Evolutionary conservation across 1,139 yeast species (phyloP).

Genomic region (Zygosaccharomyces pseudobailii): DNA sequence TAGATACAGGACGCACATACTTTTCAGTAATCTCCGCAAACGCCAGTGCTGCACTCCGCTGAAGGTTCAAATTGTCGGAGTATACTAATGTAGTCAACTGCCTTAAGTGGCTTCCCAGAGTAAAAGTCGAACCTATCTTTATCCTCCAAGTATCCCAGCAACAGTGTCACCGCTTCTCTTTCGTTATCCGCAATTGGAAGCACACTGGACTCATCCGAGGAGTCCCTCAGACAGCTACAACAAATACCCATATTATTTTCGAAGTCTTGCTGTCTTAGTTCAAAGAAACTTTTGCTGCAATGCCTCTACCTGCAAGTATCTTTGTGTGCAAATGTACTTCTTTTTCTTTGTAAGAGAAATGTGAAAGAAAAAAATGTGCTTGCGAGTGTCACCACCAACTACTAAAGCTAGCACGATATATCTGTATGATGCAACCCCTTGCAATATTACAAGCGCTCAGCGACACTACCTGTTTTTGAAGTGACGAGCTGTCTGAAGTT

Average conservation of each 20-base stretch:
- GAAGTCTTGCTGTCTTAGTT: neutral
- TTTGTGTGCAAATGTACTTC: neutral
- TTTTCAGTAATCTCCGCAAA: slow-evolving; percentile 98
- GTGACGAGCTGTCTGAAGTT: neutral
- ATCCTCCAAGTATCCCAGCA: slow-evolving; percentile 84
- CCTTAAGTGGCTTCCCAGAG: slow-evolving; percentile 83
- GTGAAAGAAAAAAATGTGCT: neutral
- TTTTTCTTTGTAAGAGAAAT: neutral
- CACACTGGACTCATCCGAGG: slow-evolving; percentile 52
- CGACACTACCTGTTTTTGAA: neutral
- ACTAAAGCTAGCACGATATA: neutral
- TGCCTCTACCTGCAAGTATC: neutral
- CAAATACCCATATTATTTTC: slow-evolving; percentile 53
- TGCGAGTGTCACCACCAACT: neutral
- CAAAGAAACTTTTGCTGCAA: neutral
- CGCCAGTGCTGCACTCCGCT: slow-evolving; percentile 96
- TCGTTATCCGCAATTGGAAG: slow-evolving; percentile 95
- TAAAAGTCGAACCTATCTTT: slow-evolving; percentile 66
- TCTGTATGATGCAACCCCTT: neutral
- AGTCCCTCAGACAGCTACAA: slow-evolving; percentile 52
- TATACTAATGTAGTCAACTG: slow-evolving; percentile 89
- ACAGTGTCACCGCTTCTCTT: slow-evolving; percentile 89
- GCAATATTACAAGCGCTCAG: neutral
- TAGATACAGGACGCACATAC: slow-evolving; percentile 82
- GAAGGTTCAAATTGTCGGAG: slow-evolving; percentile 90